phyloP scores from a whole-genome alignment of 257 asterid genomes.

The Nicotiana sylvestris region DNA sequence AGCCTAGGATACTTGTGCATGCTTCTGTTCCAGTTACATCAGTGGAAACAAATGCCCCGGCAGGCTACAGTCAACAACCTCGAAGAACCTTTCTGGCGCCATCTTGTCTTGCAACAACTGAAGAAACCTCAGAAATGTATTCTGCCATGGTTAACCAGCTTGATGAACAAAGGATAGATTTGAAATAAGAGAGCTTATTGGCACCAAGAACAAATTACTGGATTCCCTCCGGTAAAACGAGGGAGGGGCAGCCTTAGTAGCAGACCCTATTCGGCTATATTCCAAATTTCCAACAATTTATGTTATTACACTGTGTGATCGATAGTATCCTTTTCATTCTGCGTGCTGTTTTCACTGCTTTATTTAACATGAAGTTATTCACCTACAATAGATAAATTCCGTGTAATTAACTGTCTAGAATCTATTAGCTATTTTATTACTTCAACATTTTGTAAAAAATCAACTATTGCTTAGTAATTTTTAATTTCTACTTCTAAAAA shows the following conservation, averaged over 20 bases:
- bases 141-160: not conserved
- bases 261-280: not conserved
- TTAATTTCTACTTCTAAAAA: not conserved
- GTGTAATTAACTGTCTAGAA: not conserved
- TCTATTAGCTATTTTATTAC: not conserved
- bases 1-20: not conserved
- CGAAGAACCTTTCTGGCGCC: not conserved
- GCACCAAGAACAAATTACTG: not conserved
- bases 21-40: slow-evolving; percentile 2
- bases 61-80: not conserved
- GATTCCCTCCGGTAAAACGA: not conserved
- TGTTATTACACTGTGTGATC: not conserved
- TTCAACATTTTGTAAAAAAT: not conserved
- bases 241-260: not conserved
- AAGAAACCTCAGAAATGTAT: not conserved
- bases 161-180: not conserved
- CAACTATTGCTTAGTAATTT: not conserved
- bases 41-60: not conserved
- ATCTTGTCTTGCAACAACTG: not conserved
- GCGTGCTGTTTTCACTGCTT: not conserved
- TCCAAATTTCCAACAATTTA: not conserved
- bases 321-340: not conserved
- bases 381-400: not conserved
- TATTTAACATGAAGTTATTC: not conserved
- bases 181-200: not conserved